Evolutionary conservation across 805 yeast species (phyloP), one percentile per base, ranked within the genome.

Genomic region (Aciculoconidium aculeatum): DNA sequence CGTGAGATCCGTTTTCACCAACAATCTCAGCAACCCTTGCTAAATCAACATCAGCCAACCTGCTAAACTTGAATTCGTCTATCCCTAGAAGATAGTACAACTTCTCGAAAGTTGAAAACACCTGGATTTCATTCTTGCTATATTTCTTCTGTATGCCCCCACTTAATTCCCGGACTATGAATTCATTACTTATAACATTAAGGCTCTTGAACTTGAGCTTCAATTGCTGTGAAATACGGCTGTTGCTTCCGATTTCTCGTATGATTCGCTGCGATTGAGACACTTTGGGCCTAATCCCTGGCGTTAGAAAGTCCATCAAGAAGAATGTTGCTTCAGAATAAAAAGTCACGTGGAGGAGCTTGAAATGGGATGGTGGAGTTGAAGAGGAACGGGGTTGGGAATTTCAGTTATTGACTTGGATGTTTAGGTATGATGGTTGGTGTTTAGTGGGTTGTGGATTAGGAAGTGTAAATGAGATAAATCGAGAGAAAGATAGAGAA

Each of bases 221-320:
- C 15, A 60, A 31, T 13, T 41, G 39, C 11, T 50, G 32, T 8
- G 63, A 47, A 11, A 57, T 53, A 4, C 56, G 45, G 34, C 61
- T 63, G 31, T 55, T 52, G 32, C 42, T 42, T 31, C 54, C 52
- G 36, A 50, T 41, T 30, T 42, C 35, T 8, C 31, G 31, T 7
- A 36, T 23, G 10, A 36, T 29, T 17, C 28, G 24, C 3, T 40
- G 17, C 11, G 40, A 24, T 33, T 42, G 30, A 16, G 44, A 26
- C 19, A 35, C 30, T 32, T 35, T 17, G 12, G 34, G 33, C 46
- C 47, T 15, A 35, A 50, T 25, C 17, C 47, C 43, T 5, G 43
- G 43, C 9, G 43, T 32, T 16, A 49, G 17, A 23, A 49, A 39
- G 40, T 47, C 51, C 55, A 50, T 50, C n/a, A n/a, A n/a, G n/a